Evolutionary conservation across 495 filamentous ascomycete species (phyloP).

Genomic region (Neurospora sp.): DNA sequence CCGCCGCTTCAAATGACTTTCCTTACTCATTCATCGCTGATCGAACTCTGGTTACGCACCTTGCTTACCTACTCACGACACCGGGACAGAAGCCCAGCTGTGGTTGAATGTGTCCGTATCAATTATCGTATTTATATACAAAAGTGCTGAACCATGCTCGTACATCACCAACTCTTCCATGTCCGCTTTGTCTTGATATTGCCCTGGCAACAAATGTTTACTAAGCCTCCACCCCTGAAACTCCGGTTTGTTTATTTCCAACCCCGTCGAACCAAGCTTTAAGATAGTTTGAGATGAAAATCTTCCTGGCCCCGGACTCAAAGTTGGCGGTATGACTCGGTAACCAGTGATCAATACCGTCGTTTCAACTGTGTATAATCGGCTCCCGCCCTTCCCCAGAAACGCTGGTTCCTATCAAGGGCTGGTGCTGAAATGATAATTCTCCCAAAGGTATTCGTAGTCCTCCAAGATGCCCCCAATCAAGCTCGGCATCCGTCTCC

Average conservation of each 20-base stretch:
- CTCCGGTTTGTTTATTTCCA: not conserved
- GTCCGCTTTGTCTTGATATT: not conserved
- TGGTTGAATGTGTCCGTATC: not conserved
- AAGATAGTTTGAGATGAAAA: not conserved
- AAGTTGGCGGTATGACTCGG: not conserved
- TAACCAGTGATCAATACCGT: not conserved
- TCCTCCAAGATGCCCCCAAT: slow-evolving; percentile 80
- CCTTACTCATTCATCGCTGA: not conserved
- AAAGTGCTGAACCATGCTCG: not conserved
- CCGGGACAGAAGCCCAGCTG: not conserved
- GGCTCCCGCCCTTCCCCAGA: not conserved
- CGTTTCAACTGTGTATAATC: not conserved
- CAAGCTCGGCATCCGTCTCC: slow-evolving; percentile 64
- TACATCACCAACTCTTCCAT: not conserved
- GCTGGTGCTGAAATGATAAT: slow-evolving; percentile 74
- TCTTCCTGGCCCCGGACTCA: not conserved
- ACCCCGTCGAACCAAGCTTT: not conserved
- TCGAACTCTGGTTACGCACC: not conserved
- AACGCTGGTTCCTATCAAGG: slow-evolving; percentile 13
- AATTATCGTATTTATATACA: not conserved
- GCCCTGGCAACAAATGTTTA: not conserved
- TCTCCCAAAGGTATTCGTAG: slow-evolving; percentile 96
- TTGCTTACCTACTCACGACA: not conserved
- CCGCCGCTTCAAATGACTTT: not conserved
- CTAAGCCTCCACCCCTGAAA: not conserved